A percentile compares a stretch with the other conserved stretches of the same genome.
Conservation (phyloP, 306 rosid species). For the Corylus avellana region DNA sequence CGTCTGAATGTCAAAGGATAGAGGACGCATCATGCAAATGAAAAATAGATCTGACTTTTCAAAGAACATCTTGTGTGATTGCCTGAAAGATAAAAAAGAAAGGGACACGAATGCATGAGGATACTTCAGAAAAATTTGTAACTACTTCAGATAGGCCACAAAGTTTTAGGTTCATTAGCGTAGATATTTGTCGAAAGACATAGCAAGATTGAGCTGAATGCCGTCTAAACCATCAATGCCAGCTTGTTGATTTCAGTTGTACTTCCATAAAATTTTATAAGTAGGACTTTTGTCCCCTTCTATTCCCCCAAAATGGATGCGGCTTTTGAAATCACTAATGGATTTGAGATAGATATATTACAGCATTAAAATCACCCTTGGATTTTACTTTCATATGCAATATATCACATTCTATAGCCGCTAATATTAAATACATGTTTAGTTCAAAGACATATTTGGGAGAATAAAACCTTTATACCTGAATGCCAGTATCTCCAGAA, state of each 20-base stretch:
- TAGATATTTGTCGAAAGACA: background rate
- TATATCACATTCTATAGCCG: background rate
- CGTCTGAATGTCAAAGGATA: slow-evolving; percentile 46
- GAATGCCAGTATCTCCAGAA: slow-evolving; percentile 52
- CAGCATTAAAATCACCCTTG: too few relatives aligned
- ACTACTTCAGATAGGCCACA: background rate
- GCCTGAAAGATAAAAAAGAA: slow-evolving; percentile 38
- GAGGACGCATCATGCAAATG: slow-evolving; percentile 49
- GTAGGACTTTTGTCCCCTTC: background rate
- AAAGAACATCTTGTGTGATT: slow-evolving; percentile 42
- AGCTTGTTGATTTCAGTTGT: background rate
- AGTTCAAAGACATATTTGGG: background rate
- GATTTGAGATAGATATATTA: too few relatives aligned
- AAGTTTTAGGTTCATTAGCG: background rate
- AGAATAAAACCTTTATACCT: slow-evolving; percentile 29
- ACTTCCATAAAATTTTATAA: background rate
- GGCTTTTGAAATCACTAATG: too few relatives aligned
- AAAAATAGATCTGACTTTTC: slow-evolving; percentile 48
- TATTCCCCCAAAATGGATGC: too few relatives aligned
- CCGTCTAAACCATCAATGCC: background rate
- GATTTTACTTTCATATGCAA: too few relatives aligned
- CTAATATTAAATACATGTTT: background rate
- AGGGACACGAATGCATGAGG: background rate
- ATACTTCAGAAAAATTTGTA: background rate
- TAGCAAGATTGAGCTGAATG: background rate